These are phyloP conservation scores for Triticum aestivum DNA, from an alignment of 176 grass and related monocot species.

Conservation along the genomic window IWGSC_CS_RefSeq_v2.1 NC_057810.1:692583799-692584298, in stretches of 20 bases:
- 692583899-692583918: too few species aligned
- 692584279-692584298: background rate
- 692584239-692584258: background rate
- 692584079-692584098: background rate
- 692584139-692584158: background rate
- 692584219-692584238: background rate
- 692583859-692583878: too few species aligned
- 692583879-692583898: too few species aligned
- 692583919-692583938: too few species aligned
- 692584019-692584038: background rate
- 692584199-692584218: background rate
- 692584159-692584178: background rate
- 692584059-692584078: background rate
- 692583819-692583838: too few species aligned
- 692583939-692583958: background rate
- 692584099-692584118: background rate
- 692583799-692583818: too few species aligned
- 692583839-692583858: too few species aligned
- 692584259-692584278: background rate
- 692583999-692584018: background rate
- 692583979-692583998: background rate
- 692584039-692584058: background rate
- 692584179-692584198: background rate
- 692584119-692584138: background rate
- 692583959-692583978: background rate